Evolutionary conservation across 768 basidiomycete species (phyloP).

Genomic region (Fistulinella prunicolor): DNA sequence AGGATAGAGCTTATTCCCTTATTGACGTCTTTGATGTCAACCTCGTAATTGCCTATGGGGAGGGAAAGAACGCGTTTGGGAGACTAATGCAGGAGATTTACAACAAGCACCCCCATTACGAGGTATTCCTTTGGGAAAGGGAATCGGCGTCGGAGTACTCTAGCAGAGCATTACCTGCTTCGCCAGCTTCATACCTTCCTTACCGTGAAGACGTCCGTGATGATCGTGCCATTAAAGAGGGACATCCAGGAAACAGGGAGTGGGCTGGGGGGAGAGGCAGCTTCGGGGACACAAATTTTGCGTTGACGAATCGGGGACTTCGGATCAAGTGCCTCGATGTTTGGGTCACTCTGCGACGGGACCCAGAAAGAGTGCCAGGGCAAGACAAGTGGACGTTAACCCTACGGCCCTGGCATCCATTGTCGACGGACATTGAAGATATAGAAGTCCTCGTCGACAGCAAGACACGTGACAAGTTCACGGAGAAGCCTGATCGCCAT

Average conservation of each 20-base stretch:
- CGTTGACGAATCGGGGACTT: neutral
- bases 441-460: neutral
- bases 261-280: neutral
- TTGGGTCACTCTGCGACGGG: neutral
- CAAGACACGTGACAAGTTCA: neutral
- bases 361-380: neutral
- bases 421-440: neutral
- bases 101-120: neutral
- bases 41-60: neutral
- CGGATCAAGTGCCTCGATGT: constrained; percentile 1
- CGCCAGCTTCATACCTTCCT: neutral
- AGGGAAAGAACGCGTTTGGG: neutral
- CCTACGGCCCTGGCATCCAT: constrained; percentile 1
- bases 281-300: neutral
- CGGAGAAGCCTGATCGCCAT: neutral
- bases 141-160: neutral
- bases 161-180: neutral
- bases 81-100: neutral
- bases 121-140: neutral
- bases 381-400: neutral
- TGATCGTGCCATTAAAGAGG: neutral
- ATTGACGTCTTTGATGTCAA: neutral
- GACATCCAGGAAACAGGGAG: neutral
- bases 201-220: neutral
- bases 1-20: neutral